A percentile compares a stretch with the other conserved stretches of the same genome.
phyloP scores from a whole-genome alignment of 2,329 filamentous ascomycete species.

The Xylaria sp. region DNA sequence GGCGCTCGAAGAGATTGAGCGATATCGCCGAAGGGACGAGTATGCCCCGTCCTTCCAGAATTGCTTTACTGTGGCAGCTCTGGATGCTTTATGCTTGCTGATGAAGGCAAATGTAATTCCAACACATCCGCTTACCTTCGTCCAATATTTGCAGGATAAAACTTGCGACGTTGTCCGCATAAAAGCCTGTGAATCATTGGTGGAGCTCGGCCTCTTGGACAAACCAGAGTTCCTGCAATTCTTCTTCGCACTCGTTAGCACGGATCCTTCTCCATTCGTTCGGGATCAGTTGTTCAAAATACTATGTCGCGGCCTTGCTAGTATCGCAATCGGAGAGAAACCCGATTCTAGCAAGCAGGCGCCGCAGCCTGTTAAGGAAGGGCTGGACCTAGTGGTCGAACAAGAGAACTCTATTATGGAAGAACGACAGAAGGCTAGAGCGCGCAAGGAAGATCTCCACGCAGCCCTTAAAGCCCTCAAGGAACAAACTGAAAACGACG shows the following conservation, averaged over 20 bases:
- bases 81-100: slow-evolving; percentile 69
- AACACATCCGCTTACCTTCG: slow-evolving; percentile 64
- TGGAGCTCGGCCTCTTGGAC: slow-evolving; percentile 70
- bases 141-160: slow-evolving; percentile 72
- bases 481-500: slow-evolving; percentile 58
- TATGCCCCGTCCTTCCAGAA: slow-evolving; percentile 76
- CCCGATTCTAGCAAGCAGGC: slow-evolving; percentile 47
- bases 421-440: slow-evolving; percentile 58
- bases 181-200: slow-evolving; percentile 71
- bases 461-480: slow-evolving; percentile 60
- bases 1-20: slow-evolving; percentile 71
- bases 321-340: slow-evolving; percentile 71
- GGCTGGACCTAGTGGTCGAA: slow-evolving; percentile 60
- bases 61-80: slow-evolving; percentile 69
- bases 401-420: slow-evolving; percentile 56
- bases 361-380: slow-evolving; percentile 49
- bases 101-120: slow-evolving; percentile 73
- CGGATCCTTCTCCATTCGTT: slow-evolving; percentile 71
- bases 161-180: slow-evolving; percentile 71
- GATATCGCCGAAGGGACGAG: slow-evolving; percentile 74
- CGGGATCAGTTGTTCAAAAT: slow-evolving; percentile 68
- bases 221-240: slow-evolving; percentile 66
- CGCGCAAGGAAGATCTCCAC: slow-evolving; percentile 59
- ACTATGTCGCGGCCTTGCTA: slow-evolving; percentile 68
- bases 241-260: slow-evolving; percentile 67